Percentiles rank a stretch among this genome's conserved stretches.
Evolutionary conservation across 2,329 filamentous ascomycete genomes (phyloP).

Genomic region (Huntiella decipiens): DNA sequence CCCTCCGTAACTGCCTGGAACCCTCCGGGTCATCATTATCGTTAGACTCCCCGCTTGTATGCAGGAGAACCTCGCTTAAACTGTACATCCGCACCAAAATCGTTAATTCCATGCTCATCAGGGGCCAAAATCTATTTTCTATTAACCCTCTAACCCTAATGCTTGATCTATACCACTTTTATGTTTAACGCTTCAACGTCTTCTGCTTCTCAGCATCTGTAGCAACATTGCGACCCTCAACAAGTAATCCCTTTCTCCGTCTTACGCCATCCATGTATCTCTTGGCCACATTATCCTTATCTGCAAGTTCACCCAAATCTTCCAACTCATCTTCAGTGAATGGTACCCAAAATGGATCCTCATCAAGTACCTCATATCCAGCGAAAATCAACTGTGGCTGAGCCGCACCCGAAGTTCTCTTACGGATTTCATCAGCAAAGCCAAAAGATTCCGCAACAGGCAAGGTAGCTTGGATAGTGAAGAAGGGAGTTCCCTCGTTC

Average conservation of each 20-base stretch:
- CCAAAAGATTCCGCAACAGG: conserved; percentile 92
- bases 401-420: conserved; percentile 75
- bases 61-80: no score
- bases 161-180: no score
- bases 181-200: conserved; percentile 38
- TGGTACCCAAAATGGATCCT: conserved; percentile 96
- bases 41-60: no score
- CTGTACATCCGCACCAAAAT: no score
- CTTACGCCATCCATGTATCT: conserved; percentile 84
- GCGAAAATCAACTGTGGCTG: conserved; percentile 86
- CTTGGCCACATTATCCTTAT: conserved; percentile 91
- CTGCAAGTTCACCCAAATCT: conserved; percentile 82
- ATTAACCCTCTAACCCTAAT: no score
- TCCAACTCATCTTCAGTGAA: conserved; percentile 92
- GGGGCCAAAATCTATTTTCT: no score
- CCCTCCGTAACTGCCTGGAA: no score
- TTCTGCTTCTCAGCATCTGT: conserved; percentile 86
- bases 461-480: conserved; percentile 73
- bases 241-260: conserved; percentile 68
- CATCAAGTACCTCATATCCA: conserved; percentile 80
- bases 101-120: no score
- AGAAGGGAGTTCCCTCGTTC: conserved; percentile 91
- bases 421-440: conserved; percentile 90
- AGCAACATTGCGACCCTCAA: conserved; percentile 58
- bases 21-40: no score